Conservation (phyloP, 805 yeast genomes). For the Dipodascopsis tothii region DNA sequence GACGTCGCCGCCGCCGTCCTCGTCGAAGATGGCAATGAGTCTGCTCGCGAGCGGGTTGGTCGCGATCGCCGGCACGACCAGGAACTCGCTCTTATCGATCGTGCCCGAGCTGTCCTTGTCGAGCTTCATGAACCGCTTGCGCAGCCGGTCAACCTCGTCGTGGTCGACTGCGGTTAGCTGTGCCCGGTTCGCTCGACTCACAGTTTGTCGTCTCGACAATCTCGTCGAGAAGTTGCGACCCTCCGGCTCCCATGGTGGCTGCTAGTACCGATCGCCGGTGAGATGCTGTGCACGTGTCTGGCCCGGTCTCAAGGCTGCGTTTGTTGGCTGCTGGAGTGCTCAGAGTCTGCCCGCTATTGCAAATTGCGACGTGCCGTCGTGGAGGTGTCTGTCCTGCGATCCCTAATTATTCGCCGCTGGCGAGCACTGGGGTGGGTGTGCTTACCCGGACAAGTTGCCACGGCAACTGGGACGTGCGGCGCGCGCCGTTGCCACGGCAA, state of each 20-base stretch:
- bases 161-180: conserved; percentile 47
- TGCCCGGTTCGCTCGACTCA: conserved; percentile 29
- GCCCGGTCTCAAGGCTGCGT: no score
- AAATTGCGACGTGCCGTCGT: no score
- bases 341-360: no score
- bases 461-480: no score
- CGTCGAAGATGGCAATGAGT: conserved; percentile 88
- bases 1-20: conserved; percentile 84
- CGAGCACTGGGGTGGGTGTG: no score
- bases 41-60: conserved; percentile 84
- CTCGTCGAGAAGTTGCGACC: conserved; percentile 57
- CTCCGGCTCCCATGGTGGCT: conserved; percentile 48
- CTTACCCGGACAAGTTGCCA: no score
- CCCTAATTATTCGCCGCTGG: no score
- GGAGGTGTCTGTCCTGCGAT: no score
- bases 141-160: conserved; percentile 84
- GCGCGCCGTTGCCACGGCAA: no score
- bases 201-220: conserved; percentile 76
- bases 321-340: no score
- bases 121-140: conserved; percentile 88
- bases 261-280: no score
- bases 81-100: conserved; percentile 81
- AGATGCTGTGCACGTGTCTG: no score
- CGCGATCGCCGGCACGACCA: conserved; percentile 86
- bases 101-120: conserved; percentile 91